Percentiles rank a stretch among this genome's conserved stretches.
Conservation (phyloP, 1,284 basidiomycete genomes). For the Pseudomicrostroma phylloplanum region DNA sequence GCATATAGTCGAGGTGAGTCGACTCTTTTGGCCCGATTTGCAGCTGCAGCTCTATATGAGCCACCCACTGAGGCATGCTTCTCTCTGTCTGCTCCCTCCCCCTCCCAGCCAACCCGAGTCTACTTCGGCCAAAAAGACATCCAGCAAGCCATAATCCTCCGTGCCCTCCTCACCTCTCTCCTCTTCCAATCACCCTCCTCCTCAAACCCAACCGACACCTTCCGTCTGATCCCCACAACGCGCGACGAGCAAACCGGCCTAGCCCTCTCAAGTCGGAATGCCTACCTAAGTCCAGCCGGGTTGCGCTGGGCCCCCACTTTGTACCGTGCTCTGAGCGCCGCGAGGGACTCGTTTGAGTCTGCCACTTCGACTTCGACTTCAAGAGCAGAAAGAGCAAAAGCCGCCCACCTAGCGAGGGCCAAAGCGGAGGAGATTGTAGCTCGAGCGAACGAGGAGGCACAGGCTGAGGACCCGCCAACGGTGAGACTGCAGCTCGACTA, state of each 20-base stretch:
- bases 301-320: conserved; percentile 64
- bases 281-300: conserved; percentile 64
- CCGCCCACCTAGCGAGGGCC: conserved; percentile 24
- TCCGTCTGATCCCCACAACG: conserved; percentile 68
- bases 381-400: conserved; percentile 20
- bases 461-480: conserved; percentile 30
- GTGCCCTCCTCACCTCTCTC: conserved; percentile 75
- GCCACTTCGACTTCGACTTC: conserved; percentile 10
- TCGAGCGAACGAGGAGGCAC: conserved; percentile 38
- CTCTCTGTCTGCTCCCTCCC: conserved; percentile 43
- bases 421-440: conserved; percentile 13
- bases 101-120: conserved; percentile 65
- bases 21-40: conserved; percentile 14
- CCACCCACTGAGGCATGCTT: too few species aligned
- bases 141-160: conserved; percentile 83
- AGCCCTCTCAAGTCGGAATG: conserved; percentile 85
- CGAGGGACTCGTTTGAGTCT: conserved; percentile 49
- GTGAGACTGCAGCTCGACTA: conserved; percentile 71
- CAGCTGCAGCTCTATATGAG: not conserved
- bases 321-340: conserved; percentile 62
- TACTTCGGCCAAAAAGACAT: conserved; percentile 99
- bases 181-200: conserved; percentile 67
- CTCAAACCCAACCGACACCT: conserved; percentile 57
- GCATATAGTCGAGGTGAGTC: conserved; percentile 65
- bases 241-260: conserved; percentile 62